Evolutionary conservation across 495 filamentous ascomycete genomes (phyloP).

Genomic region (Penicillium silybi): DNA sequence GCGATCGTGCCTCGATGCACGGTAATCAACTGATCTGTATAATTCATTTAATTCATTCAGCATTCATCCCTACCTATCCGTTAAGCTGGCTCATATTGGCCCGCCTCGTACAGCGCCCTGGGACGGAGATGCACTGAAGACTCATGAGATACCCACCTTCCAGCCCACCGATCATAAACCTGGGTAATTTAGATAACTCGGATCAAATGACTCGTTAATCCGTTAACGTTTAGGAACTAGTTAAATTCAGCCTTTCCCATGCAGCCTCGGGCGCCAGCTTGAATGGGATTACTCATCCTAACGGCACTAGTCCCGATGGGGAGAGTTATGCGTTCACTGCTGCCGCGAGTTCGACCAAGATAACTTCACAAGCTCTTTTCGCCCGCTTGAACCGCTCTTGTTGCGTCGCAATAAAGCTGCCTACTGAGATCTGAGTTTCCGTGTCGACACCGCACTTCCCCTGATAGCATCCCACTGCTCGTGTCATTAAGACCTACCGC

Average conservation of each 20-base stretch:
- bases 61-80: no score
- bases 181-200: not conserved
- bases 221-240: no score
- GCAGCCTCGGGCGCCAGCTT: not conserved
- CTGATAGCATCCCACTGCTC: not conserved
- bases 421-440: not conserved
- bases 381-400: not conserved
- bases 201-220: not conserved
- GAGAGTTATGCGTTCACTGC: constrained; percentile 5
- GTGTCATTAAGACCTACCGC: not conserved
- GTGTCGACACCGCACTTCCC: not conserved
- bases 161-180: no score
- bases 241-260: not conserved
- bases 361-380: not conserved
- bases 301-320: constrained; percentile 5
- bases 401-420: not conserved
- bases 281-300: constrained; percentile 6
- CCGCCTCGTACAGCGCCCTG: no score
- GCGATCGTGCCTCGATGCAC: no score
- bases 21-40: no score
- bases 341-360: not conserved
- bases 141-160: no score
- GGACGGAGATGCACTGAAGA: no score
- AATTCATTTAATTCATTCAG: no score
- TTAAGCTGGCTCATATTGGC: no score